Evolutionary conservation across 2,329 filamentous ascomycete genomes (phyloP), one percentile per base, ranked within the genome.

Genomic region (Ophiostoma ulmi): DNA sequence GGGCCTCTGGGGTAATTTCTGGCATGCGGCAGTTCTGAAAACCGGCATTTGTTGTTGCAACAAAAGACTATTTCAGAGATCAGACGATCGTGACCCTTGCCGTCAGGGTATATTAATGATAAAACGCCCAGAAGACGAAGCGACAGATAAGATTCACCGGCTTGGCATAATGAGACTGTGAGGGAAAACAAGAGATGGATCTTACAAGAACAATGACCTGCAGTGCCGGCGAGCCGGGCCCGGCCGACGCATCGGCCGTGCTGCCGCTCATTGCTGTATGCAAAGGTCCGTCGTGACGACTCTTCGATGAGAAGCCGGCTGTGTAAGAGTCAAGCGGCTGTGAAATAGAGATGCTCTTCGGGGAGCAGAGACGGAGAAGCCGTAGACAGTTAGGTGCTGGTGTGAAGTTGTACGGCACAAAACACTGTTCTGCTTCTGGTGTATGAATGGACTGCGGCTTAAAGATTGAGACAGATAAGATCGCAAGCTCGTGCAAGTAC

Each of bases 201-300:
- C 89, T 83, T 82, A 93, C 90, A 82, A 93, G 79, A 72, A 93
- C 84, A 80, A 92, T 91, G 66, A 93, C 88, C 80, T 93, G 90
- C 80, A 93, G 81, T 58, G 87, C 86, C 78, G 87, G 69, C 55
- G 72, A 44, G 55, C 64, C 64, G 31, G 71, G 22, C 36, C 44
- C 69, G 26, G 41, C 72, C n/a, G 72, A 44, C 69, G 69, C 72
- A 61, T 71, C 72, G 41, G 69, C 70, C 69, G 72, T 73, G 65
- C 67, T 69, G 68, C 70, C 72, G 17, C 58, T 72, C 72, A 73
- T 74, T 22, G 67, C 70, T 13, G 26, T 22, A 14, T 36, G 71
- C 13, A 20, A 68, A 48, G 61, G 39, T 44, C 11, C 10, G 36
- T n/a, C 20, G 61, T 17, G 8, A 17, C 7, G 38, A 36, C 22